A percentile compares a stretch with the other conserved stretches of the same genome.
These are phyloP conservation scores for Stentor coeruleus DNA, from an alignment of 73 alveolate species.

Conservation along the genomic window DNA sequence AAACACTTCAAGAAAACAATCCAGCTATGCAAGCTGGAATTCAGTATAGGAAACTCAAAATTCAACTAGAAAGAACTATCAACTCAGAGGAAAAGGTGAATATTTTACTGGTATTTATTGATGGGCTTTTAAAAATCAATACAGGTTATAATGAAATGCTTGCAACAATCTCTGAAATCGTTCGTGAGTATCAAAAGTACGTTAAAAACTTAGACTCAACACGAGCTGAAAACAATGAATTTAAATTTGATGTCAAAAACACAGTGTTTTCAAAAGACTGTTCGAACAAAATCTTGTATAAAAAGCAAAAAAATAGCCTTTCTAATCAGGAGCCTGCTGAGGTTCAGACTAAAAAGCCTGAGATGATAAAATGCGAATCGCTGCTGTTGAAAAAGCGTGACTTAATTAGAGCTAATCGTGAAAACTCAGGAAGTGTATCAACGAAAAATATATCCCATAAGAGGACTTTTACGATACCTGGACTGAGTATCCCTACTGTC, in stretches of 20 bases:
- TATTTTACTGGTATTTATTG: too few species aligned
- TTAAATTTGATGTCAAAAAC: background rate
- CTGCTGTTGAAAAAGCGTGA: background rate
- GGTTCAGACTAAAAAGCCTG: background rate
- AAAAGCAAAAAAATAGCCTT: background rate
- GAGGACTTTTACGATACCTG: background rate
- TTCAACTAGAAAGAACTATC: too few species aligned
- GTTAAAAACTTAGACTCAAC: background rate
- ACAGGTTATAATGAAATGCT: too few species aligned
- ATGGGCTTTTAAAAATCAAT: too few species aligned
- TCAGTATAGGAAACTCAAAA: too few species aligned
- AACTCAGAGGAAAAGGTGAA: too few species aligned
- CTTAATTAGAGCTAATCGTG: background rate
- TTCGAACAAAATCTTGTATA: background rate
- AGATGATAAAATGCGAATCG: background rate
- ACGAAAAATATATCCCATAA: background rate
- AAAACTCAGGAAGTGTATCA: background rate
- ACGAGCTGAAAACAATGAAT: background rate
- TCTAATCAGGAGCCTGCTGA: background rate
- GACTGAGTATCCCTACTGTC: background rate
- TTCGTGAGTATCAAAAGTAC: background rate
- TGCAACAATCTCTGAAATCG: background rate
- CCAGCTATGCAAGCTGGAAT: too few species aligned
- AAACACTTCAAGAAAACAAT: too few species aligned
- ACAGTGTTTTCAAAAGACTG: background rate